These are phyloP conservation scores for Calcarisporium arbuscula DNA, from an alignment of 2,329 filamentous ascomycete genomes.

Conservation along the genomic window DNA sequence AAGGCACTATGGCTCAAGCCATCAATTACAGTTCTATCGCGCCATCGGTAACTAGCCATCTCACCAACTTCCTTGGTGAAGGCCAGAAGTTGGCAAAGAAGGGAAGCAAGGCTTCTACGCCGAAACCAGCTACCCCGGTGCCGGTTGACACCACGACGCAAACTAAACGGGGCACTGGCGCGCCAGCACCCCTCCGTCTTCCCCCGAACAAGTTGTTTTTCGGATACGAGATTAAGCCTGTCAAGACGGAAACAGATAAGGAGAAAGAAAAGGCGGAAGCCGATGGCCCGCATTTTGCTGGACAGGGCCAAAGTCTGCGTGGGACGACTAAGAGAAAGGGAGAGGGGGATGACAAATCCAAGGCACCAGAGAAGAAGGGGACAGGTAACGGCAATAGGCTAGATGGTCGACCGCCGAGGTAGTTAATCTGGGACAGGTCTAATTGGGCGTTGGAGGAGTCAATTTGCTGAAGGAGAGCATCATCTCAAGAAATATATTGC, in stretches of 20 bases:
- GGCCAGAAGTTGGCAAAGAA: conserved; percentile 89
- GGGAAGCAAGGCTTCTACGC: conserved; percentile 55
- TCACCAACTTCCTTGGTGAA: conserved; percentile 72
- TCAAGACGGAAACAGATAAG: conserved; percentile 71
- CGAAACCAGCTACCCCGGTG: conserved; percentile 68
- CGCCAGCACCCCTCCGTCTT: conserved; percentile 78
- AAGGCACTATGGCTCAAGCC: conserved; percentile 94
- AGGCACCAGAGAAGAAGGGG: conserved; percentile 40
- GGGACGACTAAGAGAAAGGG: conserved; percentile 66
- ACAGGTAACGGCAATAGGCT: conserved; percentile 36
- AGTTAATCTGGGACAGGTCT: conserved; percentile 6
- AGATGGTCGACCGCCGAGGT: conserved; percentile 33
- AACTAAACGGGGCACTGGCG: conserved; percentile 52
- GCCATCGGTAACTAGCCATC: conserved; percentile 62
- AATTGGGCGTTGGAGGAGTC: conserved; percentile 18
- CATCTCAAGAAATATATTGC: background rate
- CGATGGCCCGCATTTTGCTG: conserved; percentile 69
- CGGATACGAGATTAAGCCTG: conserved; percentile 85
- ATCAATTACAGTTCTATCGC: conserved; percentile 95
- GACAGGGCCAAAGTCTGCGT: conserved; percentile 74
- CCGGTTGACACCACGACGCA: conserved; percentile 20
- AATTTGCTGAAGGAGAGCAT: conserved; percentile 1
- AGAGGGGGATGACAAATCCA: conserved; percentile 40
- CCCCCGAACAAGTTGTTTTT: conserved; percentile 92
- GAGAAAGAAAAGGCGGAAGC: conserved; percentile 58